These are phyloP conservation scores for Artemisia argyi DNA, from an alignment of 129 eudicot species.

Conservation along the genomic window DNA sequence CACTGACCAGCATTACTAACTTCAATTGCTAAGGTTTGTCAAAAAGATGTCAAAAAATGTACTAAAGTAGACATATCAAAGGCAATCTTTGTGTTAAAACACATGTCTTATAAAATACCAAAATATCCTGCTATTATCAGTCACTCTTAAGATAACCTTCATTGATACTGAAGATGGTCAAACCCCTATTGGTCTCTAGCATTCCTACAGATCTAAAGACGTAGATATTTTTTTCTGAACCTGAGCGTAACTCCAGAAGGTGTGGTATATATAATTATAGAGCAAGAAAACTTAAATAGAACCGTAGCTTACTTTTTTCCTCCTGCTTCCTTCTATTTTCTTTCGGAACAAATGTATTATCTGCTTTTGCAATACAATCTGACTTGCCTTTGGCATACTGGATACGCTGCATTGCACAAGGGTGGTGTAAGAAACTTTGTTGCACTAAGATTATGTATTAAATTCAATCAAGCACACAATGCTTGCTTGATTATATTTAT, in stretches of 20 bases:
- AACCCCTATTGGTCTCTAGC: no score
- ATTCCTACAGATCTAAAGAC: no score
- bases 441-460: neutral
- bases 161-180: no score
- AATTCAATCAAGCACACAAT: neutral
- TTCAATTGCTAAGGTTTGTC: neutral
- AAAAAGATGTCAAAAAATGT: neutral
- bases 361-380: slow-evolving; percentile 94
- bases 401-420: slow-evolving; percentile 54
- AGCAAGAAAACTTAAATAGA: neutral
- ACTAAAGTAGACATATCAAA: neutral
- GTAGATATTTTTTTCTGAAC: no score
- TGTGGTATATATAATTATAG: neutral
- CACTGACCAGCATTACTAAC: neutral
- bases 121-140: no score
- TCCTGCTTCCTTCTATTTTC: slow-evolving; percentile 91
- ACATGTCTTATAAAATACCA: neutral
- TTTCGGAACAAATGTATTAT: slow-evolving; percentile 68
- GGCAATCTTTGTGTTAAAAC: neutral
- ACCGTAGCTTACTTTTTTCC: slow-evolving; percentile 61
- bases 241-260: no score
- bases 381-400: slow-evolving; percentile 91
- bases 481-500: neutral
- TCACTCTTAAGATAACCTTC: no score
- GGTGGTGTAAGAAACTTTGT: slow-evolving; percentile 9